Percentiles rank a stretch among this genome's conserved stretches.
Evolutionary conservation across 2,329 filamentous ascomycete genomes (phyloP).

Genomic region (Aspergillus candidus): DNA sequence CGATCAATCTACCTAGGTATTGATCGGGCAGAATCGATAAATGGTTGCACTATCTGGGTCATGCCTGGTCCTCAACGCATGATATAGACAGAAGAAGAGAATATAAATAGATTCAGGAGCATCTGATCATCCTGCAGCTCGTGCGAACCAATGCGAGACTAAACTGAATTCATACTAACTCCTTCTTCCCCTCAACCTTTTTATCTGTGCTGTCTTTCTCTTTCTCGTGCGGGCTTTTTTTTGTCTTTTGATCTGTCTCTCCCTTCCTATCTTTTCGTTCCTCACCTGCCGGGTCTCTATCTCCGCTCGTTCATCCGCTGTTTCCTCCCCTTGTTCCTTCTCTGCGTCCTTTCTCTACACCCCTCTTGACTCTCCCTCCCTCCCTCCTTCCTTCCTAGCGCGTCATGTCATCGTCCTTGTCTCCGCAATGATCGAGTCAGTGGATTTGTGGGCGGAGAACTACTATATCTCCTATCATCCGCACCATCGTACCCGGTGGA

Average conservation of each 20-base stretch:
- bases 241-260: background rate
- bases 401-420: conserved; percentile 4
- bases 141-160: background rate
- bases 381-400: conserved; percentile 3
- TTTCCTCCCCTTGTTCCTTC: background rate
- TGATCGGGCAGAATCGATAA: no score
- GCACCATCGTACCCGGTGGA: no score
- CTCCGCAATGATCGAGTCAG: background rate
- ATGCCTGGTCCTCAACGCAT: no score
- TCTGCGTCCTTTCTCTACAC: background rate
- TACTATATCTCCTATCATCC: no score
- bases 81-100: no score
- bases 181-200: conserved; percentile 1
- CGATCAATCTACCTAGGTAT: no score
- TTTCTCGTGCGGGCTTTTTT: background rate
- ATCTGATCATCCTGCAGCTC: no score
- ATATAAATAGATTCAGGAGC: no score
- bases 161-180: background rate
- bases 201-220: background rate
- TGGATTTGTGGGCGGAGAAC: no score
- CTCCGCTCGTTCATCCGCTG: background rate
- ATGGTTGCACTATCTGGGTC: no score
- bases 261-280: background rate
- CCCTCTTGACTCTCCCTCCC: background rate
- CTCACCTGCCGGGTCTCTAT: background rate